Base-by-base conservation (phyloP, 2,329 filamentous ascomycete species). In the Scedosporium dehoogii region DNA sequence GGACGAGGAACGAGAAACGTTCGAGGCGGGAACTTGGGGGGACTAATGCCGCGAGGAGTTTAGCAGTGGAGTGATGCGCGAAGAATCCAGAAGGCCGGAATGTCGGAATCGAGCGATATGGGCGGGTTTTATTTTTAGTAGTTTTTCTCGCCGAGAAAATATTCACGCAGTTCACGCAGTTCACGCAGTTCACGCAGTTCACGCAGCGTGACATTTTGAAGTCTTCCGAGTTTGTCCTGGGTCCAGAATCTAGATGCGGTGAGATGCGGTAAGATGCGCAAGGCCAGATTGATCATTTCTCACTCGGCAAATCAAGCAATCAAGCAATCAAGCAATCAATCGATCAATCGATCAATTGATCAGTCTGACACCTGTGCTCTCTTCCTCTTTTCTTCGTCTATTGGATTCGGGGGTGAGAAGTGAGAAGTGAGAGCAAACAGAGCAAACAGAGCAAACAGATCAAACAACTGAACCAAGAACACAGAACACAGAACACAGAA, bases 401-500 rank as follows among this genome's bases (percentile, higher is more conserved):
- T 14, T 4, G 9, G 9, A 38, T 38, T 14, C 9, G 33, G 10
- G 33, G 14, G 10, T 9, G 9, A 9, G 33, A 38, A 38, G 10
- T 9, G 9, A 9, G 33, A 38, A 38, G 10, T 9, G 9, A 9
- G 33, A 38, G 33, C 33, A 66, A 62, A 64, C 60, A 44, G 53
- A 2, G 63, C 64, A 62, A 61, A 55, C 48, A 29, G 41, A 63
- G 64, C 33, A n/a, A n/a, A n/a, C n/a, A n/a, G n/a, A n/a, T n/a
- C 64, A 61, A 61, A 55, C 48, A 33, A 44, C 63, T 38, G 65
- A 59, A 66, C 62, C n/a, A n/a, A n/a, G 70, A 60, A 66, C 63
- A 66, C 63, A 64, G 56, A 3, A 65, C 61, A 64, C 63, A 59
- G 10, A 66, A 69, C 63, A 65, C 27, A 64, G 61, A 60, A 61